These are phyloP conservation scores for Nicotiana paniculata DNA, from an alignment of 257 asterid species.

Conservation along the genomic window DNA sequence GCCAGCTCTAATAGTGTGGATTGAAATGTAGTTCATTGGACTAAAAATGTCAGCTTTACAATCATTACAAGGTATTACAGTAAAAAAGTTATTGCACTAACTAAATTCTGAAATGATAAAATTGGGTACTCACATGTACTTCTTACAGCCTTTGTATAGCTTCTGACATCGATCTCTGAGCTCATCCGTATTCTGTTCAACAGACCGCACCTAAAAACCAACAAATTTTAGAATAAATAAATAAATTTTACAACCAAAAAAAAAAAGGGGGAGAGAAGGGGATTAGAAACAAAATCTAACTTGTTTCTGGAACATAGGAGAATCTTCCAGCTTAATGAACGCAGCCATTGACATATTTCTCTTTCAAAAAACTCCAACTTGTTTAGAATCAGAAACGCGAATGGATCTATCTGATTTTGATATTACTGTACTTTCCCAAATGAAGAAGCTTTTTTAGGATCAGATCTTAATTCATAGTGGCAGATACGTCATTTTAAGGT, in stretches of 20 bases:
- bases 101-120: not conserved
- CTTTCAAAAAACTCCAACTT: not conserved
- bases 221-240: not conserved
- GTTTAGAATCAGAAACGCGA: not conserved
- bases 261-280: not conserved
- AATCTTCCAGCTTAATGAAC: slow-evolving; percentile 84
- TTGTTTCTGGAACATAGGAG: slow-evolving; percentile 98
- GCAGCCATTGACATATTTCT: slow-evolving; percentile 45
- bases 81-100: not conserved
- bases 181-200: slow-evolving; percentile 79
- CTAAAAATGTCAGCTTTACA: not conserved
- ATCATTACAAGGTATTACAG: not conserved
- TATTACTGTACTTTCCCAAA: not conserved
- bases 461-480: not conserved
- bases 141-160: slow-evolving; percentile 74
- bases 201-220: slow-evolving; percentile 54
- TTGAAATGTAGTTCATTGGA: not conserved
- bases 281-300: slow-evolving; percentile 17
- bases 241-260: not conserved
- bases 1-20: not conserved
- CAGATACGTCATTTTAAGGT: not conserved
- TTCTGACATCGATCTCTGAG: slow-evolving; percentile 89
- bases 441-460: not conserved
- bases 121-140: slow-evolving; percentile 61
- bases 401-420: not conserved